Evolutionary conservation across 495 filamentous ascomycete species (phyloP).

Genomic region (Pyrenopolyporus hunteri): DNA sequence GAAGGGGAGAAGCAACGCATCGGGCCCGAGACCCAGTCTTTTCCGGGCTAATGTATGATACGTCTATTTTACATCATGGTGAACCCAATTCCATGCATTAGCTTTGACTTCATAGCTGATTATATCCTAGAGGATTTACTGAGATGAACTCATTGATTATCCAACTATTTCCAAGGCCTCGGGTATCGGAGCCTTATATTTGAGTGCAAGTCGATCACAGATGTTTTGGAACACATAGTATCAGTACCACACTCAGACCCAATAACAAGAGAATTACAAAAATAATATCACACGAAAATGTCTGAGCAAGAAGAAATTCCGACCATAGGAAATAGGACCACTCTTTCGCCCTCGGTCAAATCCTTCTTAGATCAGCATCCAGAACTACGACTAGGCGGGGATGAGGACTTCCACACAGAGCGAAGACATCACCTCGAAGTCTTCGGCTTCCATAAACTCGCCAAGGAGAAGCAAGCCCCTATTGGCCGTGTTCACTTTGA

Average conservation of each 20-base stretch:
- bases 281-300: neutral
- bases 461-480: constrained; percentile 21
- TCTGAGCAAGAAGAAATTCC: constrained; percentile 1
- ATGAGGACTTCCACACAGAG: constrained; percentile 39
- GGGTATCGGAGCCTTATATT: neutral
- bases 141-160: constrained; percentile 5
- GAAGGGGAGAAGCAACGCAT: no score
- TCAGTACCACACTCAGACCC: no score
- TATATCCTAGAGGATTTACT: neutral
- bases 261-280: no score
- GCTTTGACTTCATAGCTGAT: neutral
- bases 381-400: constrained; percentile 33
- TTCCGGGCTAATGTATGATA: neutral
- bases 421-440: constrained; percentile 41
- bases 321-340: neutral
- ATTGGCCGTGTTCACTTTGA: constrained; percentile 45
- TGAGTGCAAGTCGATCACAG: neutral
- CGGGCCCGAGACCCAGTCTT: no score
- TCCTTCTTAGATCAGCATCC: neutral
- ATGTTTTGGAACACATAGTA: no score
- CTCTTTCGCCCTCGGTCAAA: constrained; percentile 5
- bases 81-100: neutral
- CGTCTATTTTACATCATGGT: neutral
- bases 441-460: constrained; percentile 42
- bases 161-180: neutral